Evolutionary conservation across 169 alveolate genomes (phyloP).

Genomic region (Eimeria nieschulzi): DNA sequence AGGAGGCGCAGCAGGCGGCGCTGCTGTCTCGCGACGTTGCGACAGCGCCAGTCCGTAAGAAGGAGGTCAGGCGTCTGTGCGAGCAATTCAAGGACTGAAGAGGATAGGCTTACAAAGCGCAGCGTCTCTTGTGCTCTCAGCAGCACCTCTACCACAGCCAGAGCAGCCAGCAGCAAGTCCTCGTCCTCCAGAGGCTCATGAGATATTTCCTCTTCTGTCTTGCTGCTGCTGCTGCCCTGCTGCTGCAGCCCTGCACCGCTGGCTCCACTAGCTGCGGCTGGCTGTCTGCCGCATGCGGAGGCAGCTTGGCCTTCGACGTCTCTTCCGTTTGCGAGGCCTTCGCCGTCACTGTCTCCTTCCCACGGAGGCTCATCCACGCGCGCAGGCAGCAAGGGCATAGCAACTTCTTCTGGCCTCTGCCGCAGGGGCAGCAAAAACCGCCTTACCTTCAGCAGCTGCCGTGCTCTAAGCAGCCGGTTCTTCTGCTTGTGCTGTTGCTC

Average conservation of each 20-base stretch:
- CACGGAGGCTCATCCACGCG: not conserved
- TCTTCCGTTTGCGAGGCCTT: not conserved
- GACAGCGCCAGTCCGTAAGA: constrained; percentile 12
- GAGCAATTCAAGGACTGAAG: not conserved
- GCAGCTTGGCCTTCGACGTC: too few species aligned
- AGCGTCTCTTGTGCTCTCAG: not conserved
- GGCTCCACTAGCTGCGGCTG: too few species aligned
- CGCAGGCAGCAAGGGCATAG: not conserved
- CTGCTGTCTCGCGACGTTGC: not conserved
- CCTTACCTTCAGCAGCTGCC: not conserved
- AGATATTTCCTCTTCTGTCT: not conserved
- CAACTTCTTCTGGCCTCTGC: constrained; percentile 16
- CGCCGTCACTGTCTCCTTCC: not conserved
- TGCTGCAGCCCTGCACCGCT: not conserved
- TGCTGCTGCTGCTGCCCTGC: constrained; percentile 4
- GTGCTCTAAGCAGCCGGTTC: not conserved
- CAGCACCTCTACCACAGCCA: not conserved
- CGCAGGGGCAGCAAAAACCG: not conserved
- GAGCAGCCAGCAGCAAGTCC: constrained; percentile 12
- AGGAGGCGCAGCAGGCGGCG: constrained; percentile 1
- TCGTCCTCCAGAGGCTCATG: not conserved
- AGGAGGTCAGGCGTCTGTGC: constrained; percentile 22
- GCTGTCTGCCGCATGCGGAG: too few species aligned
- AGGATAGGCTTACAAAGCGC: not conserved
- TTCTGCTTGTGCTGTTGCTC: not conserved